Evolutionary conservation across 2,329 filamentous ascomycete genomes (phyloP).

Genomic region (Sarocladium strictum): DNA sequence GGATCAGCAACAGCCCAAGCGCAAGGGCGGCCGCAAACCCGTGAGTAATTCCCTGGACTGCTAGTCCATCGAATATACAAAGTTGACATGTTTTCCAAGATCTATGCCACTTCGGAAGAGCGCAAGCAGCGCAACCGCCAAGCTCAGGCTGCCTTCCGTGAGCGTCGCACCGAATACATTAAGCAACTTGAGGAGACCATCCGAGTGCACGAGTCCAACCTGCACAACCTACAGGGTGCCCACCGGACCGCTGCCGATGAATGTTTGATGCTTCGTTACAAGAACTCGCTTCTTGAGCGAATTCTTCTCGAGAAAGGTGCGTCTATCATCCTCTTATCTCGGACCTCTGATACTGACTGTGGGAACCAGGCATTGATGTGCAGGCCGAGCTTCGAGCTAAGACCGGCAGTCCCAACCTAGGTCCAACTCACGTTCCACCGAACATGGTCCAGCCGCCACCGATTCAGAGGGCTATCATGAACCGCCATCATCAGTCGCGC

Average conservation of each 20-base stretch:
- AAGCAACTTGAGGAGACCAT: constrained; percentile 98
- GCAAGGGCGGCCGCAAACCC: constrained; percentile 95
- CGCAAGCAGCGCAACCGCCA: constrained; percentile 96
- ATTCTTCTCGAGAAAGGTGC: constrained; percentile 93
- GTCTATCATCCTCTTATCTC: too few species aligned
- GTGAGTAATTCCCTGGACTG: constrained; percentile 51
- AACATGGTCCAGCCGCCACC: constrained; percentile 67
- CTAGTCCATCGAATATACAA: neutral
- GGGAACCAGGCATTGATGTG: constrained; percentile 76
- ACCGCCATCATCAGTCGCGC: constrained; percentile 70
- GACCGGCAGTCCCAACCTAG: constrained; percentile 78
- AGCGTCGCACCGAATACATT: constrained; percentile 97
- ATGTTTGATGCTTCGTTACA: constrained; percentile 96
- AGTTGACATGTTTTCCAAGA: constrained; percentile 47
- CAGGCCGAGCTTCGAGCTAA: constrained; percentile 92
- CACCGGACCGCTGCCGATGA: constrained; percentile 94
- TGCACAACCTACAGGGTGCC: constrained; percentile 87
- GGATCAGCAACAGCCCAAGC: constrained; percentile 69
- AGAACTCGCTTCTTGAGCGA: constrained; percentile 92
- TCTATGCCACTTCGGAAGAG: constrained; percentile 98
- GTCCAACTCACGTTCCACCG: constrained; percentile 60
- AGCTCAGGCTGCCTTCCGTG: constrained; percentile 93
- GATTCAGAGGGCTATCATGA: constrained; percentile 74
- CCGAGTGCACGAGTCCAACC: constrained; percentile 89
- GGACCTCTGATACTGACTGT: constrained; percentile 8